Percentiles rank a stretch among this genome's conserved stretches.
These are phyloP conservation scores for Cyclotella kingstonii DNA, from an alignment of 108 stramenopile genomes.

Conservation along the genomic window DNA sequence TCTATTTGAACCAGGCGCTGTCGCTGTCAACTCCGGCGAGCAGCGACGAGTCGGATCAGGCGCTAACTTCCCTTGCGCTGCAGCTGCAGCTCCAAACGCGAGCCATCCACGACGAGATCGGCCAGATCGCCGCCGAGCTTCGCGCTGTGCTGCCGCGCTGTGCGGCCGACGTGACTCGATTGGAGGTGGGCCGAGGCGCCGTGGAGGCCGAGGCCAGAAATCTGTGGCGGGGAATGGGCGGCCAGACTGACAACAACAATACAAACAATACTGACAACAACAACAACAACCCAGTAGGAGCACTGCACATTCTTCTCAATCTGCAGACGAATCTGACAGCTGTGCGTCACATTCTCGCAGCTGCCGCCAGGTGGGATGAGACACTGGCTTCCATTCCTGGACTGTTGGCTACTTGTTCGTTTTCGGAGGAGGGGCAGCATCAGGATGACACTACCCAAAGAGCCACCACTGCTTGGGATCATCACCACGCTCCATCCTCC, in stretches of 20 bases:
- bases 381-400: conserved; percentile 60
- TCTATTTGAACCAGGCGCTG: conserved; percentile 74
- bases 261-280: neutral
- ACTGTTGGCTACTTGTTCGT: conserved; percentile 15
- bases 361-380: conserved; percentile 79
- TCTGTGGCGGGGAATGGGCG: conserved; percentile 42
- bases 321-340: conserved; percentile 60
- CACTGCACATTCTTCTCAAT: conserved; percentile 63
- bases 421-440: neutral
- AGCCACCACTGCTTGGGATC: neutral
- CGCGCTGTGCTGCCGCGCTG: conserved; percentile 82
- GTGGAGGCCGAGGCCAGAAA: conserved; percentile 60
- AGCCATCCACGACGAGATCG: conserved; percentile 83
- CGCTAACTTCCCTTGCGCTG: conserved; percentile 50
- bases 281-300: neutral
- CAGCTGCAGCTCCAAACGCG: conserved; percentile 80
- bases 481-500: neutral
- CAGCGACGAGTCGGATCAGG: neutral
- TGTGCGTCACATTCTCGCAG: conserved; percentile 67
- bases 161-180: conserved; percentile 70
- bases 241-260: neutral
- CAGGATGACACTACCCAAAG: too few species aligned
- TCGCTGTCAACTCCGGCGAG: neutral
- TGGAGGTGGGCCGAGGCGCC: conserved; percentile 67
- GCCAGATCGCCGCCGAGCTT: conserved; percentile 78